Conservation (phyloP, 2,329 filamentous ascomycete species). For the Verticillium zaregamsianum region DNA sequence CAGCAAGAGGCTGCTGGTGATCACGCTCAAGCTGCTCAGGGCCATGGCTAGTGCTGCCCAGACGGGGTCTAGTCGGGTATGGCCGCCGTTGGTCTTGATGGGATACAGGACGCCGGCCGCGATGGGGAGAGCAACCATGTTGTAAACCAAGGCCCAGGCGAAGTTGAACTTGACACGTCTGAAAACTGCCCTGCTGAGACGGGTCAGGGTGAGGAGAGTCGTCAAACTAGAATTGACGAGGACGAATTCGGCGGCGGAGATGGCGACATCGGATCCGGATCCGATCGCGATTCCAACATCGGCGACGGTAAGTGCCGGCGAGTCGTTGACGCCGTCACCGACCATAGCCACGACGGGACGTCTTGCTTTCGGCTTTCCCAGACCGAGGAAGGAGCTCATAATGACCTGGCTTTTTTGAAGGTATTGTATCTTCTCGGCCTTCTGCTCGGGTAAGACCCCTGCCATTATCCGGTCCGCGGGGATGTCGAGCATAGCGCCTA, state of each 20-base stretch:
- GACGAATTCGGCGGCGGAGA: slow-evolving; percentile 77
- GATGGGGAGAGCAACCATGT: slow-evolving; percentile 71
- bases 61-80: slow-evolving; percentile 67
- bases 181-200: slow-evolving; percentile 69
- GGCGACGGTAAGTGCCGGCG: slow-evolving; percentile 74
- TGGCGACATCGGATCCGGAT: slow-evolving; percentile 78
- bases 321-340: slow-evolving; percentile 87
- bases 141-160: slow-evolving; percentile 80
- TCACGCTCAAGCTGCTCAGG: slow-evolving; percentile 83
- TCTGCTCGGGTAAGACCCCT: slow-evolving; percentile 79
- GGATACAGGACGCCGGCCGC: slow-evolving; percentile 75
- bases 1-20: slow-evolving; percentile 74
- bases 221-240: slow-evolving; percentile 68
- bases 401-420: slow-evolving; percentile 46
- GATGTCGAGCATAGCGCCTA: slow-evolving; percentile 76
- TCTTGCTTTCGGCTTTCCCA: slow-evolving; percentile 19
- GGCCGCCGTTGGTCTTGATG: slow-evolving; percentile 42
- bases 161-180: slow-evolving; percentile 80
- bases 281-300: slow-evolving; percentile 84
- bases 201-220: slow-evolving; percentile 68
- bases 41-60: slow-evolving; percentile 95
- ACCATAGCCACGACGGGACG: slow-evolving; percentile 71
- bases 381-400: slow-evolving; percentile 29
- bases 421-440: slow-evolving; percentile 66
- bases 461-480: slow-evolving; percentile 71